Base-by-base conservation (phyloP, 768 basidiomycete genomes). In the Kwoniella mangroviensis region DNA sequence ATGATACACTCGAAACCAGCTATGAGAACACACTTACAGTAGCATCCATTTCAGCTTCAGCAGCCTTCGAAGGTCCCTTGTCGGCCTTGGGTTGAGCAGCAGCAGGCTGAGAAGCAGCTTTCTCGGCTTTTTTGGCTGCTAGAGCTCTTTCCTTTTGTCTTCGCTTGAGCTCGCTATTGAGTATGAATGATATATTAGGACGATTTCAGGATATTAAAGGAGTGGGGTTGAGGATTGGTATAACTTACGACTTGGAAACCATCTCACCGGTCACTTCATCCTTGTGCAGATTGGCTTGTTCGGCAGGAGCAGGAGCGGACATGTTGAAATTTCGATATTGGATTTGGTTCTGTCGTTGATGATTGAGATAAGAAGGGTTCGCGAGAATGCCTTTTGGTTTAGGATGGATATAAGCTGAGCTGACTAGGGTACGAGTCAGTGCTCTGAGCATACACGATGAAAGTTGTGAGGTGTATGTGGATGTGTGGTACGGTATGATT, bases 181-280 rank as follows among this genome's bases (percentile, higher is more conserved):
- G 63, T 12, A 28, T 13, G 26, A 11, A 24, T 9, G 5, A 64
- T 3, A 54, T 7, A 26, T 24, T 3, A 22, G 26, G 72, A 83
- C 85, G 65, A 64, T 53, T 54, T 17, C 56, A 57, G 13, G 11
- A 13, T 82, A 84, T 70, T 81, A 70, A 74, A 53, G 5, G 10
- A 28, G 28, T 40, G 2, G 2, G 10, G 21, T 19, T 43, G 26
- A 43, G 45, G 3, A 61, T n/a, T 3, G 42, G 1, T 4, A 17
- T 22, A 43, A 75, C 82, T 64, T 63, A 96, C 96, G 88, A 88
- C 89, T 99, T 99, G 85, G 94, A 97, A 79, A 99, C 90, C 90
- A 97, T 87, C 84, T 98, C 95, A 43, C 94, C 95, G 0, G 96
- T 97, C 72, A 94, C 88, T 52, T 82, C 82, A 74, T 86, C 85